phyloP scores from a whole-genome alignment of 2,329 filamentous ascomycete species.

The Amesomyces nigricolor region DNA sequence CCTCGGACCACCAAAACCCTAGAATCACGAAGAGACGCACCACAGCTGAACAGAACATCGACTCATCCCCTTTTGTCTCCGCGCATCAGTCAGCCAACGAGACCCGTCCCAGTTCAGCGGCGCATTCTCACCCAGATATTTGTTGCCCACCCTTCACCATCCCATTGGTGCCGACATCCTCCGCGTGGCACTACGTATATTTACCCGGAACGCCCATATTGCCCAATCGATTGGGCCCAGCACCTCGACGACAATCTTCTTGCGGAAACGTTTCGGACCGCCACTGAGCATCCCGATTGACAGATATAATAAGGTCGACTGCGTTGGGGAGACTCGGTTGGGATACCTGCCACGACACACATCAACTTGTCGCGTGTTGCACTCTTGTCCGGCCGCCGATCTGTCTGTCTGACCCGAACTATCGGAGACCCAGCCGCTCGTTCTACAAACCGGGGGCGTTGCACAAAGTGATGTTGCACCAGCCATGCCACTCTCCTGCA shows the following conservation, averaged over 20 bases:
- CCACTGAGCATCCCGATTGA: not conserved
- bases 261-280: not conserved
- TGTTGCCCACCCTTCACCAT: slow-evolving; percentile 12
- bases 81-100: not conserved
- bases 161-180: slow-evolving; percentile 25
- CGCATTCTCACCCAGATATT: slow-evolving; percentile 27
- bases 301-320: slow-evolving; percentile 9
- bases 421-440: slow-evolving; percentile 23
- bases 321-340: not conserved
- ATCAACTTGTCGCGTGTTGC: not conserved
- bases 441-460: slow-evolving; percentile 15
- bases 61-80: not conserved
- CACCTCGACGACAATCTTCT: not conserved
- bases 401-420: slow-evolving; percentile 22
- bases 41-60: not conserved
- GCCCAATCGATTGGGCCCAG: slow-evolving; percentile 16
- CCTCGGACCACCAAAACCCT: not conserved
- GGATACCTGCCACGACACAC: slow-evolving; percentile 6
- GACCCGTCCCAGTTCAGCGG: slow-evolving; percentile 15
- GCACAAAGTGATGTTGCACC: slow-evolving; percentile 26
- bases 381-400: slow-evolving; percentile 17
- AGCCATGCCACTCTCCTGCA: slow-evolving; percentile 21
- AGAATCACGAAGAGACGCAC: not conserved
- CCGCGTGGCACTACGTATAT: slow-evolving; percentile 24
- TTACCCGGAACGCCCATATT: slow-evolving; percentile 30